Percentiles rank a stretch among this genome's conserved stretches.
These are phyloP conservation scores for Evansstolkia leycettana DNA, from an alignment of 495 filamentous ascomycete species.

Conservation along the genomic window DNA sequence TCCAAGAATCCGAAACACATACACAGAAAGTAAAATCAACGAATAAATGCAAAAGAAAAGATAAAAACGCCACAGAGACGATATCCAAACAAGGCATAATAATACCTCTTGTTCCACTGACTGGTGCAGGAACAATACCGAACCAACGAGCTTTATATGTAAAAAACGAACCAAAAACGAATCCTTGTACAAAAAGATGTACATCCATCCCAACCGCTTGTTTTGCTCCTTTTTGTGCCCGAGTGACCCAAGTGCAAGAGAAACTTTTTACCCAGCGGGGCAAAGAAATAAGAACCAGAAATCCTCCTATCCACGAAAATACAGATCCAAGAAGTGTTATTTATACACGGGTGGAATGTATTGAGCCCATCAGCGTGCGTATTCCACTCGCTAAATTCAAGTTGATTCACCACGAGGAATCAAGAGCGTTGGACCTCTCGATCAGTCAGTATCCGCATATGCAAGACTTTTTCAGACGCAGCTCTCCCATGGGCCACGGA, in stretches of 20 bases:
- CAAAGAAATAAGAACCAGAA: constrained; percentile 5
- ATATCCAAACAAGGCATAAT: too few species aligned
- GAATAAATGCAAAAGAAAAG: too few species aligned
- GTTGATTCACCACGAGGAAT: neutral
- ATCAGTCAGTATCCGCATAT: too few species aligned
- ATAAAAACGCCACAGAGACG: too few species aligned
- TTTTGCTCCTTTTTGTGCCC: constrained; percentile 1
- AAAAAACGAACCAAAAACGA: neutral
- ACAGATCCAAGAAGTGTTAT: neutral
- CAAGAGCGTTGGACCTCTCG: neutral
- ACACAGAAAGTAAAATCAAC: too few species aligned
- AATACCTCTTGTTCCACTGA: too few species aligned
- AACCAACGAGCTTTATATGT: neutral
- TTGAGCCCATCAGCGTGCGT: neutral
- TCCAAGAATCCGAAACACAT: too few species aligned
- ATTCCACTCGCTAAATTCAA: neutral
- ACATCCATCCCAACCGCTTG: constrained; percentile 1
- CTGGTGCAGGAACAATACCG: too few species aligned
- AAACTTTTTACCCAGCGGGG: neutral
- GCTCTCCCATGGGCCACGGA: too few species aligned
- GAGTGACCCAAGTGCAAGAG: neutral
- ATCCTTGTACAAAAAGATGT: constrained; percentile 1
- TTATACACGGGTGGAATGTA: neutral
- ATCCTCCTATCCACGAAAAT: neutral
- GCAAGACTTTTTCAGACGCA: too few species aligned